A percentile compares a stretch with the other conserved stretches of the same genome.
These are phyloP conservation scores for Porodaedalea pini DNA, from an alignment of 1,284 basidiomycete genomes.

Conservation along the genomic window DNA sequence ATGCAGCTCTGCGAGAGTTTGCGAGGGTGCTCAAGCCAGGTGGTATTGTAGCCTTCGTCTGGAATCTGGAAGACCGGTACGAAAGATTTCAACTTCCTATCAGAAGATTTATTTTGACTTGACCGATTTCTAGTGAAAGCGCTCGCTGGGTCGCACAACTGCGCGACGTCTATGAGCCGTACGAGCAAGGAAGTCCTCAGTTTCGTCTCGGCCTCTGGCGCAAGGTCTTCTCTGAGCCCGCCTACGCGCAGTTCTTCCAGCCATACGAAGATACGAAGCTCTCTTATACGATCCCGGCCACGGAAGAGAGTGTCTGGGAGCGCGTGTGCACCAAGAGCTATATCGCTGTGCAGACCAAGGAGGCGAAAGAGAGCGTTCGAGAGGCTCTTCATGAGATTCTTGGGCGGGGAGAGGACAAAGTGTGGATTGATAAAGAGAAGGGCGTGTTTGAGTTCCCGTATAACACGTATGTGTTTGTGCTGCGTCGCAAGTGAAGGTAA, in stretches of 20 bases:
- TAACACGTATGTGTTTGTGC: constrained; percentile 43
- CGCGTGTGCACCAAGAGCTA: constrained; percentile 74
- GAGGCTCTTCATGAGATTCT: constrained; percentile 49
- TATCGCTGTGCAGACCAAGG: constrained; percentile 53
- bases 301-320: constrained; percentile 50
- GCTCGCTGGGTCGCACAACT: constrained; percentile 68
- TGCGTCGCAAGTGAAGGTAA: constrained; percentile 34
- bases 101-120: too few relatives aligned
- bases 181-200: constrained; percentile 68
- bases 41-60: constrained; percentile 64
- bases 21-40: constrained; percentile 64
- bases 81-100: too few relatives aligned
- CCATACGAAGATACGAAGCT: constrained; percentile 46
- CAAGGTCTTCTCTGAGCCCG: constrained; percentile 51
- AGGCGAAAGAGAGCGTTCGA: constrained; percentile 49
- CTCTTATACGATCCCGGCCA: constrained; percentile 43
- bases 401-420: constrained; percentile 38
- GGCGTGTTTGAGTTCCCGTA: constrained; percentile 56
- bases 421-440: constrained; percentile 46
- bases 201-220: constrained; percentile 72
- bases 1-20: constrained; percentile 62
- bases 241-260: constrained; percentile 52
- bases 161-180: constrained; percentile 59
- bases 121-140: constrained; percentile 39
- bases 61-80: constrained; percentile 77